Evolutionary conservation across 495 filamentous ascomycete species (phyloP).

Genomic region (Lasiosphaeriaceae sp.): DNA sequence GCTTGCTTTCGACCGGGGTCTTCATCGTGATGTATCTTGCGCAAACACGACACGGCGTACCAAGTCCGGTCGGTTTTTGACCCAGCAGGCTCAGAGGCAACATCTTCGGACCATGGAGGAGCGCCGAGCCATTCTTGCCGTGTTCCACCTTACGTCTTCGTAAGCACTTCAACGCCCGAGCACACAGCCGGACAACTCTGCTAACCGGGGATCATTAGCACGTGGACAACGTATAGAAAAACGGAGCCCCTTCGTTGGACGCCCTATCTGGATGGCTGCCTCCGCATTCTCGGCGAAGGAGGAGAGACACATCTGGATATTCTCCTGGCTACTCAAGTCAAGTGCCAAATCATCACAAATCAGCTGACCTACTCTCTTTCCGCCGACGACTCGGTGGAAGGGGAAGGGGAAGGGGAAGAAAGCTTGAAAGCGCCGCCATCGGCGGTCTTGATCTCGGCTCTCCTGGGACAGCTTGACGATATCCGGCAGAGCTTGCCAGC

Average conservation of each 20-base stretch:
- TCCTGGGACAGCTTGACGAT: slow-evolving; percentile 15
- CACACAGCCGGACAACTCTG: too few species aligned
- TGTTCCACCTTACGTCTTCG: not conserved
- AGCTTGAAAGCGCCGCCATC: not conserved
- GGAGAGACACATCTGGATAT: not conserved
- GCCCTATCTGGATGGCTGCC: not conserved
- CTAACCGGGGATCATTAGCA: not conserved
- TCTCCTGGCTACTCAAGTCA: not conserved
- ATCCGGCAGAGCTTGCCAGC: slow-evolving; percentile 17
- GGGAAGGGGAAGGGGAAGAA: not conserved
- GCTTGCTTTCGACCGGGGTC: not conserved
- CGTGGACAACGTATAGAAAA: not conserved
- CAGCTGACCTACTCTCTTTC: slow-evolving; percentile 2
- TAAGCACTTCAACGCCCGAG: not conserved
- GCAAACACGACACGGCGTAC: not conserved
- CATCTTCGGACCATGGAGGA: not conserved
- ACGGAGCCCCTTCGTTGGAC: not conserved
- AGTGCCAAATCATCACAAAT: slow-evolving; percentile 1
- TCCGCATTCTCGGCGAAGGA: not conserved
- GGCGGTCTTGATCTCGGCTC: slow-evolving; percentile 1
- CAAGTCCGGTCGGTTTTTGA: not conserved
- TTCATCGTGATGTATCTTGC: not conserved
- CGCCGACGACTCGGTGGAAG: too few species aligned
- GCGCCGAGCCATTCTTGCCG: not conserved
- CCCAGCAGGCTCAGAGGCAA: not conserved